These are phyloP conservation scores for Yueomyces sinensis DNA, from an alignment of 805 yeast genomes.

Conservation along the genomic window DNA sequence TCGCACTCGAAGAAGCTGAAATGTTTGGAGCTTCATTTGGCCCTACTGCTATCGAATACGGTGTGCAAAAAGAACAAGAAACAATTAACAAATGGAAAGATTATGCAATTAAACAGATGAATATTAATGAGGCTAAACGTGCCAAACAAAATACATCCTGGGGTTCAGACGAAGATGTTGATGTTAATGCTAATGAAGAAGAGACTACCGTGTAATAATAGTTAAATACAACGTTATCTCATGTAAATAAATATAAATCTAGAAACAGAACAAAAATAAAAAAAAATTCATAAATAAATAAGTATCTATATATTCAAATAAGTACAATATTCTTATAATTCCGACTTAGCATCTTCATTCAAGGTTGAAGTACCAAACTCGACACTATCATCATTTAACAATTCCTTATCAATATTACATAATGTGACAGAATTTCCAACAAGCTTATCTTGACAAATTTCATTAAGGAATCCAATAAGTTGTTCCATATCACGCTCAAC, in stretches of 20 bases:
- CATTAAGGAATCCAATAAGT: conserved; percentile 25
- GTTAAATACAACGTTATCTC: too few relatives aligned
- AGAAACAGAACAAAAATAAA: neutral
- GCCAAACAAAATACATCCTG: conserved; percentile 22
- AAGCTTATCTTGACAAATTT: conserved; percentile 13
- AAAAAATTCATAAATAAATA: too few relatives aligned
- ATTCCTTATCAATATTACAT: conserved; percentile 10
- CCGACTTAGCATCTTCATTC: too few relatives aligned
- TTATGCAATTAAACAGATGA: conserved; percentile 54
- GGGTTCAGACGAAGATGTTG: conserved; percentile 1
- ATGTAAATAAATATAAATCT: neutral
- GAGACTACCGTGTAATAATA: neutral
- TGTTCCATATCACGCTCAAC: conserved; percentile 31
- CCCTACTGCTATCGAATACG: conserved; percentile 48
- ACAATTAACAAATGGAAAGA: conserved; percentile 61
- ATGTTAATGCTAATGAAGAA: neutral
- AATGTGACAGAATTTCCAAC: conserved; percentile 13
- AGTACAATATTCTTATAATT: too few relatives aligned
- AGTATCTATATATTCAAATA: too few relatives aligned
- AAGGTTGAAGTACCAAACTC: neutral
- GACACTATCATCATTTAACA: conserved; percentile 1
- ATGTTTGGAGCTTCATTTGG: conserved; percentile 76
- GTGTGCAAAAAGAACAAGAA: conserved; percentile 58
- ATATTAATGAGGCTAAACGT: conserved; percentile 36
- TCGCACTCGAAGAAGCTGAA: conserved; percentile 69